phyloP scores from a whole-genome alignment of 352 stramenopile species.

The Phytophthora litchii region DNA sequence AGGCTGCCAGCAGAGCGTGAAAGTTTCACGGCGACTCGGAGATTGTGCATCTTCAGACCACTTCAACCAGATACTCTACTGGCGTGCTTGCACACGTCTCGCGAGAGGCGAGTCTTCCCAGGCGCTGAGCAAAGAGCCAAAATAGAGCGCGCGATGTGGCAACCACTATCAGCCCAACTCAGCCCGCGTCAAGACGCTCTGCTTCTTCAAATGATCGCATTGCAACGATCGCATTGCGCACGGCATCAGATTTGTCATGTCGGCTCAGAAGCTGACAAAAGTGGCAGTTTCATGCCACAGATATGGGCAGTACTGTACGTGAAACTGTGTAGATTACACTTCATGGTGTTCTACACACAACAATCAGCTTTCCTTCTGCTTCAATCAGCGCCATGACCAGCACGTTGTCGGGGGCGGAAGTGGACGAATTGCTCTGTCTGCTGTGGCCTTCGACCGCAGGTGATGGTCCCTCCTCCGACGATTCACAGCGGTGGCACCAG shows the following conservation, averaged over 20 bases:
- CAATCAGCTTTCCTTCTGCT: not conserved
- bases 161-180: constrained; percentile 9
- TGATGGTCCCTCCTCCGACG: constrained; percentile 17
- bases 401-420: constrained; percentile 15
- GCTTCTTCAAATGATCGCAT: constrained; percentile 36
- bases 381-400: constrained; percentile 24
- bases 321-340: constrained; percentile 5
- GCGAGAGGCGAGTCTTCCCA: constrained; percentile 14
- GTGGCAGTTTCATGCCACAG: too few species aligned
- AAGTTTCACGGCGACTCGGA: not conserved
- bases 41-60: constrained; percentile 6
- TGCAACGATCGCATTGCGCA: constrained; percentile 12
- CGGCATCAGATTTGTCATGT: not conserved
- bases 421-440: constrained; percentile 39
- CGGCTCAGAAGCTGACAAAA: too few species aligned
- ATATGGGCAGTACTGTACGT: constrained; percentile 10
- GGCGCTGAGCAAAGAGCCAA: constrained; percentile 4
- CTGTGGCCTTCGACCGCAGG: constrained; percentile 45
- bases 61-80: constrained; percentile 22
- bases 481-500: constrained; percentile 58
- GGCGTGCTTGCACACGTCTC: constrained; percentile 15
- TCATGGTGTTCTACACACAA: constrained; percentile 5
- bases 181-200: constrained; percentile 8
- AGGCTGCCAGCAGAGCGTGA: not conserved
- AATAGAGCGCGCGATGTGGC: constrained; percentile 26